Evolutionary conservation across 2,329 filamentous ascomycete genomes (phyloP).

Genomic region (Chaetomiaceae sp.): DNA sequence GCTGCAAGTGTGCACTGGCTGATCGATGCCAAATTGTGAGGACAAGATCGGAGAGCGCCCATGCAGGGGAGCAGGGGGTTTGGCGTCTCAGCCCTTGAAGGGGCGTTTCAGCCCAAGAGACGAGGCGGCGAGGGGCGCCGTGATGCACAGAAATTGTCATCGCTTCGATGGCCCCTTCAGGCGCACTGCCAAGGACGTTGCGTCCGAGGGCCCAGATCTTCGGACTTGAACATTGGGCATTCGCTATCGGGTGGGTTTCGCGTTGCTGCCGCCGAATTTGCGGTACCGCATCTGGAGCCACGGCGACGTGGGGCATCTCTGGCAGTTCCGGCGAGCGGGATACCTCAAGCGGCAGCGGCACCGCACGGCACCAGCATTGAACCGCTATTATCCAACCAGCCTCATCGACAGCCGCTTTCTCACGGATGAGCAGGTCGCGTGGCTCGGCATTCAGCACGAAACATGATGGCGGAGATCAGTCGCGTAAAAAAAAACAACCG

Average conservation of each 20-base stretch:
- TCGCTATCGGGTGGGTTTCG: not conserved
- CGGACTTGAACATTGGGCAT: not conserved
- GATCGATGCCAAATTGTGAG: constrained; percentile 1
- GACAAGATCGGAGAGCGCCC: not conserved
- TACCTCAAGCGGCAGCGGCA: no score
- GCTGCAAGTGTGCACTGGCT: not conserved
- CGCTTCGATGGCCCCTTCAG: not conserved
- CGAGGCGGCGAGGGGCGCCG: not conserved
- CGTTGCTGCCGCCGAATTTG: not conserved
- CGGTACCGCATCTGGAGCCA: no score
- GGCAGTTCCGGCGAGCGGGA: no score
- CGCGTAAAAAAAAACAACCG: constrained; percentile 10
- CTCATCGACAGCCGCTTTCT: no score
- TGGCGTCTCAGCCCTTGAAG: constrained; percentile 8
- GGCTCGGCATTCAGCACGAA: constrained; percentile 1
- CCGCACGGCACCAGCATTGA: no score
- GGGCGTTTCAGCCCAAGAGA: constrained; percentile 9
- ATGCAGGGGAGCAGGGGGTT: constrained; percentile 4
- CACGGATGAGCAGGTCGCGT: no score
- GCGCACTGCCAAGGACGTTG: not conserved
- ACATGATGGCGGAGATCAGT: constrained; percentile 20
- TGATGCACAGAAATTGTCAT: not conserved
- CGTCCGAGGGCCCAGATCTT: not conserved
- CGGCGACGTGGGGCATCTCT: no score
- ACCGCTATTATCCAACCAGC: no score